Evolutionary conservation across 2,329 filamentous ascomycete genomes (phyloP), one percentile per base, ranked within the genome.

Genomic region (Paradendryphiella salina): DNA sequence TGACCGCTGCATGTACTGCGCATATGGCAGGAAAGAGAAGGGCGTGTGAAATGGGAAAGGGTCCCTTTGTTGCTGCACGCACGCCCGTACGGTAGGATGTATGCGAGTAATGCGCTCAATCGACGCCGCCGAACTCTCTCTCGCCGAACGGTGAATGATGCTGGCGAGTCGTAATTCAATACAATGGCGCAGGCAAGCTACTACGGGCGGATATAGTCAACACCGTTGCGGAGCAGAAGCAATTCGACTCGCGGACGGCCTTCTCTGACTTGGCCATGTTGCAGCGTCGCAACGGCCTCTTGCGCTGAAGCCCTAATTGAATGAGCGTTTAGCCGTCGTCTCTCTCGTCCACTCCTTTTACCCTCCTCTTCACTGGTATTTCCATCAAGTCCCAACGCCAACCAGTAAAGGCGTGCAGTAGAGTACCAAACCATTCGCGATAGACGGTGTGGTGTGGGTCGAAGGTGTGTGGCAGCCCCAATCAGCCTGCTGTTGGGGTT

Each of bases 381-480:
- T 50, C 39, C 47, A 34, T 50, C 47, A 45, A 46, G 14, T 17
- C 29, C 28, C 20, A n/a, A 20, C 20, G 36, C 35, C 28, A 29
- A 20, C 34, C 31, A n/a, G 43, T 11, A 46, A 39, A 13, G 20
- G 11, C 15, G 46, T 46, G 48, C 48, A 42, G 48, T 51, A 51
- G 49, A 51, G 49, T 51, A 51, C 49, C 49, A 48, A 42, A 51
- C 36, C 17, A 48, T 18, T 26, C 37, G 35, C 20, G 49, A 51
- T 51, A 47, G 43, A 47, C 42, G 43, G 47, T 50, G 35, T 39
- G 14, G 29, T 39, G 15, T 33, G 35, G 43, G 32, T 26, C 31
- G 28, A 29, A 39, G 35, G 28, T 18, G 26, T 18, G 26, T 23
- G 33, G 29, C 41, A 28, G 10, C 23, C 26, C 44, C 37, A 41